Conservation (phyloP, 192 early-diverging fungal species). For the Diversispora epigaea region DNA sequence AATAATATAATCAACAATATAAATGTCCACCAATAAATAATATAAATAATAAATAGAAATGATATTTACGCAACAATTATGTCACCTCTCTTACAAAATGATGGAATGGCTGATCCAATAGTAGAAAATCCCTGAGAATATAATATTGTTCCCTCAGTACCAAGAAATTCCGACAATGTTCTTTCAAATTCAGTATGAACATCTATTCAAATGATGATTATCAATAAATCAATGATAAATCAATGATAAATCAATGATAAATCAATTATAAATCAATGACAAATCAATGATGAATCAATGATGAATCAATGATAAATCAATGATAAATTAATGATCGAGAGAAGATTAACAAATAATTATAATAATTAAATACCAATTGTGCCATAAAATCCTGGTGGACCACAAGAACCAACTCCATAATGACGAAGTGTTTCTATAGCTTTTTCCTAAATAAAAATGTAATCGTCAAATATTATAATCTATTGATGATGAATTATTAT, state of each 20-base stretch:
- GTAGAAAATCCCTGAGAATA: conserved; percentile 96
- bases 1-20: not conserved
- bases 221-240: not conserved
- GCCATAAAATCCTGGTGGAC: conserved; percentile 94
- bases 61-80: conserved; percentile 79
- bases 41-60: not conserved
- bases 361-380: conserved; percentile 49
- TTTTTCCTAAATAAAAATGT: conserved; percentile 52
- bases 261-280: not conserved
- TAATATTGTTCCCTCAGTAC: conserved; percentile 82
- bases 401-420: conserved; percentile 96
- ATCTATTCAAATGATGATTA: conserved; percentile 50
- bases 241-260: not conserved
- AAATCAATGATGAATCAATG: not conserved
- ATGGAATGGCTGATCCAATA: conserved; percentile 88
- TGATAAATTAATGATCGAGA: not conserved
- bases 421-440: conserved; percentile 82
- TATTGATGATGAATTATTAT: too few species aligned
- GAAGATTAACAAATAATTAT: not conserved
- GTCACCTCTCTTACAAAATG: conserved; percentile 96
- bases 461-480: not conserved
- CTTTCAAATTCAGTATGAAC: conserved; percentile 93
- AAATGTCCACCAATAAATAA: not conserved
- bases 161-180: conserved; percentile 80
- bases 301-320: not conserved